These are phyloP conservation scores for Sarocladium strictum DNA, from an alignment of 2,329 filamentous ascomycete genomes.

Conservation along the genomic window DNA sequence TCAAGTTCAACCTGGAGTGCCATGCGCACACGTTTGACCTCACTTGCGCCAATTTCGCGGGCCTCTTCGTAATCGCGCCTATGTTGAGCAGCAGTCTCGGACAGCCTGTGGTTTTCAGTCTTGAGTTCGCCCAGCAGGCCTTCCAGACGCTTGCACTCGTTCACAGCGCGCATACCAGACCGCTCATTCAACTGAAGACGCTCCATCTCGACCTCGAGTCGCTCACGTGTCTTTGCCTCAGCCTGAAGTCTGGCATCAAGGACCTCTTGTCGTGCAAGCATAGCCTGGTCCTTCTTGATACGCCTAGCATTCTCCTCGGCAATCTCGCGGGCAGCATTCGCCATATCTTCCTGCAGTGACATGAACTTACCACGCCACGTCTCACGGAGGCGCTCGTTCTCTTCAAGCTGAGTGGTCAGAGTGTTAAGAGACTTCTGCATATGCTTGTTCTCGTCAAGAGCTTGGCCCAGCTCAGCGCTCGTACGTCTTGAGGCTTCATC, in stretches of 20 bases:
- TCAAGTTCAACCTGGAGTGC: conserved; percentile 79
- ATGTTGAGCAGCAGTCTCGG: conserved; percentile 61
- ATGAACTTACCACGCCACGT: conserved; percentile 80
- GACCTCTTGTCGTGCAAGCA: conserved; percentile 72
- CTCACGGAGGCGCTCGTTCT: conserved; percentile 79
- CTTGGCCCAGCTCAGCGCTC: conserved; percentile 41
- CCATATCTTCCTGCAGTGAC: conserved; percentile 82
- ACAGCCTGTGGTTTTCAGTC: conserved; percentile 65
- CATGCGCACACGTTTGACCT: conserved; percentile 74
- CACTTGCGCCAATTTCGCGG: conserved; percentile 69
- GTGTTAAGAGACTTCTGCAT: conserved; percentile 68
- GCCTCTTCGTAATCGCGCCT: conserved; percentile 82
- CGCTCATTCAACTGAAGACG: conserved; percentile 59
- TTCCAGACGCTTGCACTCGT: conserved; percentile 57
- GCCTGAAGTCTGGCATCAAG: conserved; percentile 72
- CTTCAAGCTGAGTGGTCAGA: conserved; percentile 72
- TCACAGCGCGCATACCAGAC: conserved; percentile 57
- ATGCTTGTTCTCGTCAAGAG: conserved; percentile 60
- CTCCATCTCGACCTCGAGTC: conserved; percentile 61
- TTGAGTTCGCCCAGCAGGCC: conserved; percentile 48
- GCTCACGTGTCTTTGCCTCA: conserved; percentile 64
- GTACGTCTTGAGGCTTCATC: conserved; percentile 45
- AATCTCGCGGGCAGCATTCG: conserved; percentile 69
- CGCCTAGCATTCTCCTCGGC: conserved; percentile 76
- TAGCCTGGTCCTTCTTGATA: conserved; percentile 71